Evolutionary conservation across 805 yeast genomes (phyloP), one percentile per base, ranked within the genome.

Genomic region (Candida coquimbonensis): DNA sequence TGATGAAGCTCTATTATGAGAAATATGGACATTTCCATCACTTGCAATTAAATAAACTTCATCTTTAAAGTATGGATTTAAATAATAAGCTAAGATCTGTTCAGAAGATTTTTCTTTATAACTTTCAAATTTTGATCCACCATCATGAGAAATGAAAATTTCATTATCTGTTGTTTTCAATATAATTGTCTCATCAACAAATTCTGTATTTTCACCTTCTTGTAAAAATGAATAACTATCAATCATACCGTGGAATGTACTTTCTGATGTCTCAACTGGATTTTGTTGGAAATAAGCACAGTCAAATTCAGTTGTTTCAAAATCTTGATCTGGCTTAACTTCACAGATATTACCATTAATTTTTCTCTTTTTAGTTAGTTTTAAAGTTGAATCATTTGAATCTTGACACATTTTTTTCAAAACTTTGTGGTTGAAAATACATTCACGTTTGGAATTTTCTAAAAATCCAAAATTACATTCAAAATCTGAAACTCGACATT

Each of bases 381-480:
- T 53, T 25, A 61, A 45, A 42, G 21, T 32, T 4, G 45, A 41
- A 1, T 49, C 49, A 2, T 44, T 60, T 2, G 59, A 55, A 43
- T 56, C 48, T 2, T 53, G 44, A 11, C 80, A 80, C 9, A 70
- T 65, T 32, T 69, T 61, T 12, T 25, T 39, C 38, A 54, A 40
- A 17, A 42, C 34, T 13, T 52, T 57, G 25, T 42, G 48, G 32
- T 57, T 72, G 2, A 70, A 66, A 3, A 69, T 74, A 66, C 96
- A 87, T 7, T 64, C 64, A 3, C 75, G 76, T 26, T 65, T 57
- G 0, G 58, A 53, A 47, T 63, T 56, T 17, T 51, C 63, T 2
- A 53, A 47, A 51, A 77, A 80, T 3, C 83, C 86, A 40, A 64
- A 69, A 1, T 73, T 70, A 63, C 96, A 88, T 60, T 87, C 95